These are phyloP conservation scores for Quercus variabilis DNA, from an alignment of 306 rosid genomes.

Conservation along the genomic window DNA sequence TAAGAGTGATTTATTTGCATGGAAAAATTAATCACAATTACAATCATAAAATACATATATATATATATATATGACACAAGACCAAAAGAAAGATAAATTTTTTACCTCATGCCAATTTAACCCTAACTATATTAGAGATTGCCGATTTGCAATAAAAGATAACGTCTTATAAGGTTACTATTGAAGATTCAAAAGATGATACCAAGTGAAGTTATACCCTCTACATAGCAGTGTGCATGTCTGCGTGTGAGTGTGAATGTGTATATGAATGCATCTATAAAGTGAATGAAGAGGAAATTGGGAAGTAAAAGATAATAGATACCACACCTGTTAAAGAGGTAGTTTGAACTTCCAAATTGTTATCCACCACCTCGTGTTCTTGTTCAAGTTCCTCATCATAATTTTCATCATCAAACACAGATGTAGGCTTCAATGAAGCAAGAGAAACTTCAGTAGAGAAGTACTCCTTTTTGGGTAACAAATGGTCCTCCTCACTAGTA, in stretches of 20 bases:
- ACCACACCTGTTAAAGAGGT: constrained; percentile 41
- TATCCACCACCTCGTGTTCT: constrained; percentile 47
- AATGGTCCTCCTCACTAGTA: constrained; percentile 79
- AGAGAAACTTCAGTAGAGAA: constrained; percentile 56
- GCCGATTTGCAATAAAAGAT: neutral
- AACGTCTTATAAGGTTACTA: neutral
- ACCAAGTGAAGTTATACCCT: neutral
- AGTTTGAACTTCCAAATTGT: constrained; percentile 38
- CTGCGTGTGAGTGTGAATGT: neutral
- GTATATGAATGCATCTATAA: neutral
- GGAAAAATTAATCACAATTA: too few species aligned
- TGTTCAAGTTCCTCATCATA: constrained; percentile 91
- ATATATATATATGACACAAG: too few species aligned
- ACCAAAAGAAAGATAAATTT: too few species aligned
- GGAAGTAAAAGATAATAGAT: neutral
- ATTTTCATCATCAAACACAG: constrained; percentile 84
- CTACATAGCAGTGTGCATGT: neutral
- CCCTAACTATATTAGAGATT: too few species aligned
- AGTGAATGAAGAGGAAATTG: neutral
- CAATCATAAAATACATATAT: too few species aligned
- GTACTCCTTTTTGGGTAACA: constrained; percentile 76
- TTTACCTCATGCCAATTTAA: too few species aligned
- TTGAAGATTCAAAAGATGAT: neutral
- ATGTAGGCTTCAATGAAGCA: constrained; percentile 48
- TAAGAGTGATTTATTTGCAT: too few species aligned